A percentile compares a stretch with the other conserved stretches of the same genome.
Evolutionary conservation across 768 basidiomycete species (phyloP).

Genomic region (Kwoniella newhampshirensis): DNA sequence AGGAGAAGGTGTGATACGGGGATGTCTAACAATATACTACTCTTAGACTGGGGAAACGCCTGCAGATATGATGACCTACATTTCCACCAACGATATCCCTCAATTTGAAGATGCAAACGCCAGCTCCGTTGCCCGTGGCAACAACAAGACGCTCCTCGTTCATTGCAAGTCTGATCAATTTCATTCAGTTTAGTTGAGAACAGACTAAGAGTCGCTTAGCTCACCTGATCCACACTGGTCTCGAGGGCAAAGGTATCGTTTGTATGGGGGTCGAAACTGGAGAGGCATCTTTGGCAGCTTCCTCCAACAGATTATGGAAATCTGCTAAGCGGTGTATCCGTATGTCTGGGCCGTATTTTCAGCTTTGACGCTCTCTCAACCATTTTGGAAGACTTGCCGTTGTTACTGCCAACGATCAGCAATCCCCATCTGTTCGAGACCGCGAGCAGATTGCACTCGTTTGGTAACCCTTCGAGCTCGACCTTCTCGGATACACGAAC

Average conservation of each 20-base stretch:
- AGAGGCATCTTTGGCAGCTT: conserved; percentile 27
- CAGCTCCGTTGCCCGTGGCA: conserved; percentile 25
- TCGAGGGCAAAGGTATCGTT: conserved; percentile 27
- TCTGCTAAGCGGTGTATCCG: conserved; percentile 38
- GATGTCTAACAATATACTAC: conserved; percentile 20
- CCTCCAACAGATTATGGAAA: conserved; percentile 35
- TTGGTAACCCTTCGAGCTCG: conserved; percentile 41
- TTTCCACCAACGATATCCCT: conserved; percentile 26
- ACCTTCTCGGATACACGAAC: conserved; percentile 45
- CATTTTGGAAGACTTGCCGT: conserved; percentile 24
- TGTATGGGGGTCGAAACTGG: conserved; percentile 22
- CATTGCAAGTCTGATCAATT: conserved; percentile 33
- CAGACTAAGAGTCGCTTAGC: background rate
- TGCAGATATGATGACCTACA: conserved; percentile 15
- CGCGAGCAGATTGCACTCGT: conserved; percentile 45
- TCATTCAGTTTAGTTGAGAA: background rate
- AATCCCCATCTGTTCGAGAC: conserved; percentile 48
- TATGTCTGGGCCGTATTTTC: conserved; percentile 23
- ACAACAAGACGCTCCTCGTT: conserved; percentile 38
- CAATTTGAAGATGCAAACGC: conserved; percentile 22
- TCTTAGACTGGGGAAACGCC: background rate
- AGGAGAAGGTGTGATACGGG: conserved; percentile 37
- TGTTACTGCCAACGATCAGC: conserved; percentile 34
- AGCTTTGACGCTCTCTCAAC: background rate
- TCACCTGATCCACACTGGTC: conserved; percentile 46